Base-by-base conservation (phyloP, 2,329 filamentous ascomycete genomes). In the Talaromyces sp. region DNA sequence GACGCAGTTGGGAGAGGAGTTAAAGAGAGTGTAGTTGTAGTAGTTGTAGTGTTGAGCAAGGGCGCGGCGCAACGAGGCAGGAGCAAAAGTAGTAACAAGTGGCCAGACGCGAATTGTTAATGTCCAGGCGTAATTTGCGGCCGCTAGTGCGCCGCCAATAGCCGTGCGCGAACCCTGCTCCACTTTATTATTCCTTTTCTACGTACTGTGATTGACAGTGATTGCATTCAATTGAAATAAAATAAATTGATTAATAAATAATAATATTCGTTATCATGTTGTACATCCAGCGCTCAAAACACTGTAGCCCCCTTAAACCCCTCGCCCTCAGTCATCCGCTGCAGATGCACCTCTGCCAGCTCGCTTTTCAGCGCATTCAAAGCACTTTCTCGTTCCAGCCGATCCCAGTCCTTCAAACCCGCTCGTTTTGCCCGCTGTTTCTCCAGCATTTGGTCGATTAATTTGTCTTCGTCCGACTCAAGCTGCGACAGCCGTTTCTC, bases 291-390 rank as follows among this genome's bases (percentile, higher is more conserved):
- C 21, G 35, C 21, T 57, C 67, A 79, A 61, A 80, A 80, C 38
- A 73, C 69, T 26, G 73, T 67, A 12, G 73, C 70, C n/a, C 71
- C 71, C 55, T 74, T 68, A 50, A 74, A 71, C 57, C 74, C 74
- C 60, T 80, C 78, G 11, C 72, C 71, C 61, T 78, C 77, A 14
- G 76, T 73, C 69, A 81, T 76, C 14, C 75, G 68, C 57, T 80
- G 76, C 62, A 81, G 64, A 67, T 80, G 76, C 1, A 75, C 71
- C 62, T 81, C 79, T 3, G 79, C 79, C 56, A 81, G 66, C 58
- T 81, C 79, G 63, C 77, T 80, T 64, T 75, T 79, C 51, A 80
- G 64, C 2, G 74, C 73, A 46, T 77, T 77, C 21, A 78, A 77
- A 29, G 76, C 74, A 60, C 74, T 79, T 66, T 81, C 79, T 32